phyloP scores from a whole-genome alignment of 2,329 filamentous ascomycete genomes.

The Colletotrichum acutatum region DNA sequence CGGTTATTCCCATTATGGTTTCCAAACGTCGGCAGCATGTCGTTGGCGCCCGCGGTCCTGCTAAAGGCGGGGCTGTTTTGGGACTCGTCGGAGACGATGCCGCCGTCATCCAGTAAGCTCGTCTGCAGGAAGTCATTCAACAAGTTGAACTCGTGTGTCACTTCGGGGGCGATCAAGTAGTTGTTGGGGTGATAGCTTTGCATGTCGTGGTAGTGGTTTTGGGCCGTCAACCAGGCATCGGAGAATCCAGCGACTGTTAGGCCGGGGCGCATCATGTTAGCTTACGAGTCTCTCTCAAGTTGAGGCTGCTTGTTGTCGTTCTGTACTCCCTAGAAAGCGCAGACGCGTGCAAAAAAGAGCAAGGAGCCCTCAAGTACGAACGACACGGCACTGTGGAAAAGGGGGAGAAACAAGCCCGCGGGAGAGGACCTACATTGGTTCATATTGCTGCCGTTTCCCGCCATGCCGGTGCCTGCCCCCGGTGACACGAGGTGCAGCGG shows the following conservation, averaged over 20 bases:
- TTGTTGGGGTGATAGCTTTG: slow-evolving; percentile 86
- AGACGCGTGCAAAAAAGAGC: slow-evolving; percentile 34
- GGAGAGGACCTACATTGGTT: slow-evolving; percentile 76
- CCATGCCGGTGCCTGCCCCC: slow-evolving; percentile 72
- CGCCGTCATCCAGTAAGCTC: slow-evolving; percentile 86
- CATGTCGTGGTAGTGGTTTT: slow-evolving; percentile 93
- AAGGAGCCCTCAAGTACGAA: slow-evolving; percentile 7
- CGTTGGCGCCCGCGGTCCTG: slow-evolving; percentile 54
- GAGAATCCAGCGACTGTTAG: slow-evolving; percentile 78
- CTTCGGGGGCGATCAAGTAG: slow-evolving; percentile 93
- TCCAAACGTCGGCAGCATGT: slow-evolving; percentile 61
- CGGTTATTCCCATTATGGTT: slow-evolving; percentile 48
- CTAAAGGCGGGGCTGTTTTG: slow-evolving; percentile 59
- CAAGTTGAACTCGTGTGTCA: slow-evolving; percentile 95
- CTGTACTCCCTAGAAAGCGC: not conserved
- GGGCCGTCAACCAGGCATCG: slow-evolving; percentile 82
- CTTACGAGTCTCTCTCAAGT: not conserved
- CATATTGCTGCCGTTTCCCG: slow-evolving; percentile 64
- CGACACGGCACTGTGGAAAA: slow-evolving; percentile 1
- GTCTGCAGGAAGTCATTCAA: slow-evolving; percentile 97
- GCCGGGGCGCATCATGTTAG: slow-evolving; percentile 14
- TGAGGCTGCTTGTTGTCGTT: not conserved
- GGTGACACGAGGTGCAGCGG: slow-evolving; percentile 78
- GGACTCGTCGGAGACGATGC: slow-evolving; percentile 75
- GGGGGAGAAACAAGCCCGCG: slow-evolving; percentile 24